Conservation (phyloP, 2,329 filamentous ascomycete species). For the Tolypocladium cylindrosporum region DNA sequence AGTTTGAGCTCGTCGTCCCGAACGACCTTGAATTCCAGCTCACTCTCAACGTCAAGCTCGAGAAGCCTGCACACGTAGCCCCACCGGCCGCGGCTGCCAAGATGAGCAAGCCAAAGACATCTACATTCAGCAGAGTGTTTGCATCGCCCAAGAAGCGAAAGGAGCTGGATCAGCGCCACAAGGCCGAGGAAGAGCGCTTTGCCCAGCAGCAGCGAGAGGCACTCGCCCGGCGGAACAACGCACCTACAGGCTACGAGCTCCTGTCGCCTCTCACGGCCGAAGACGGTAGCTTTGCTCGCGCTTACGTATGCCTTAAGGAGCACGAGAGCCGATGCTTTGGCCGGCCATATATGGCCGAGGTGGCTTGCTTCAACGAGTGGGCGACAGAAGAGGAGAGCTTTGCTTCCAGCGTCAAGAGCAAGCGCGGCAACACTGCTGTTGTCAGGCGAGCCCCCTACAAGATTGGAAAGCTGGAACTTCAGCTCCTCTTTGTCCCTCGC, state of each 20-base stretch:
- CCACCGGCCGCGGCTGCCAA: constrained; percentile 51
- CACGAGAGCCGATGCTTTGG: constrained; percentile 85
- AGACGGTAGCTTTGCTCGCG: constrained; percentile 88
- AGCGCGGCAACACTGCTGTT: constrained; percentile 61
- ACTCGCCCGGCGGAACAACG: constrained; percentile 48
- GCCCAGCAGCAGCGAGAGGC: constrained; percentile 55
- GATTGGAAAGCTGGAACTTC: constrained; percentile 86
- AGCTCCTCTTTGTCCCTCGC: constrained; percentile 88
- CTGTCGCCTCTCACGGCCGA: constrained; percentile 77
- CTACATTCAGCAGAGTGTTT: constrained; percentile 84
- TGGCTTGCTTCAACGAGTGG: constrained; percentile 98
- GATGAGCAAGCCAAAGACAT: constrained; percentile 61
- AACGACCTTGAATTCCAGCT: constrained; percentile 99
- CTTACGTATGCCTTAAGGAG: constrained; percentile 89
- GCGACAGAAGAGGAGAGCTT: constrained; percentile 73
- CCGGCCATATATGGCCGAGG: constrained; percentile 75
- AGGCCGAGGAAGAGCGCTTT: constrained; percentile 70
- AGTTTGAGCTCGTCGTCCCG: constrained; percentile 94
- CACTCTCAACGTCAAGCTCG: constrained; percentile 89
- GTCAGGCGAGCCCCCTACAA: constrained; percentile 89
- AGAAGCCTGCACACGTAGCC: constrained; percentile 59
- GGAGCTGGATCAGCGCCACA: constrained; percentile 77
- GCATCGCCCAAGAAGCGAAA: constrained; percentile 94
- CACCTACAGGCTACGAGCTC: constrained; percentile 74
- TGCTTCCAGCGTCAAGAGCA: constrained; percentile 87